These are phyloP conservation scores for Aspergillus puulaauensis DNA, from an alignment of 2,329 filamentous ascomycete genomes.

Conservation along the genomic window DNA sequence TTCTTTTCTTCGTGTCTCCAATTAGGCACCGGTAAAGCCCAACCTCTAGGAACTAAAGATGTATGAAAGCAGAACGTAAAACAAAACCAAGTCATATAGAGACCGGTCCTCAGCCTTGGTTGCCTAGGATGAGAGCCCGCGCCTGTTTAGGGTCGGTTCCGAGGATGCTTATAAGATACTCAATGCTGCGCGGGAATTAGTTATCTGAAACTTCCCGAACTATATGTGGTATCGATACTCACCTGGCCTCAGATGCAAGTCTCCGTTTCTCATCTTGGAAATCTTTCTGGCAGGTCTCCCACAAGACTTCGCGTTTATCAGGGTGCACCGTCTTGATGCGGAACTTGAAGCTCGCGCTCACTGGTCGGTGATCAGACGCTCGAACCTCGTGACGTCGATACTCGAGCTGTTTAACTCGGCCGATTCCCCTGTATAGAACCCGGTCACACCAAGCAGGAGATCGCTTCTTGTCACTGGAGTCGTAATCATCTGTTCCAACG, in stretches of 20 bases:
- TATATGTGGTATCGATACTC: neutral
- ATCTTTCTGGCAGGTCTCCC: constrained; percentile 71
- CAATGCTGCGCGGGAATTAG: constrained; percentile 48
- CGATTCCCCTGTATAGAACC: constrained; percentile 78
- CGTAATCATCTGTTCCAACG: constrained; percentile 89
- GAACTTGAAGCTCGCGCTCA: constrained; percentile 80
- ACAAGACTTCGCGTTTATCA: constrained; percentile 63
- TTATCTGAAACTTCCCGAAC: constrained; percentile 1
- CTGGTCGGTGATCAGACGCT: constrained; percentile 89
- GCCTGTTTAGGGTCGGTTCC: constrained; percentile 57
- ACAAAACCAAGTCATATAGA: constrained; percentile 1
- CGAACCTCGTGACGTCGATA: constrained; percentile 87
- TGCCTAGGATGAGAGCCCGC: constrained; percentile 41
- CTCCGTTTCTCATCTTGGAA: constrained; percentile 71
- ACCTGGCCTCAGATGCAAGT: constrained; percentile 75
- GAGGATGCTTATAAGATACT: constrained; percentile 64
- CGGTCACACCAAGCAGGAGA: constrained; percentile 97
- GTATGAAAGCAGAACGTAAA: constrained; percentile 9
- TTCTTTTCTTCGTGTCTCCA: constrained; percentile 2
- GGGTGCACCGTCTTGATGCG: constrained; percentile 78
- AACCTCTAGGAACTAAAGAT: constrained; percentile 4
- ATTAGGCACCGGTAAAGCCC: constrained; percentile 6
- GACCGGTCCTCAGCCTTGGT: constrained; percentile 12
- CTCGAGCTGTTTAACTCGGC: constrained; percentile 80
- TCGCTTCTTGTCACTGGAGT: constrained; percentile 90